Percentiles rank a stretch among this genome's conserved stretches.
These are phyloP conservation scores for Penicillium nordicum DNA, from an alignment of 2,329 filamentous ascomycete genomes.

Conservation along the genomic window DNA sequence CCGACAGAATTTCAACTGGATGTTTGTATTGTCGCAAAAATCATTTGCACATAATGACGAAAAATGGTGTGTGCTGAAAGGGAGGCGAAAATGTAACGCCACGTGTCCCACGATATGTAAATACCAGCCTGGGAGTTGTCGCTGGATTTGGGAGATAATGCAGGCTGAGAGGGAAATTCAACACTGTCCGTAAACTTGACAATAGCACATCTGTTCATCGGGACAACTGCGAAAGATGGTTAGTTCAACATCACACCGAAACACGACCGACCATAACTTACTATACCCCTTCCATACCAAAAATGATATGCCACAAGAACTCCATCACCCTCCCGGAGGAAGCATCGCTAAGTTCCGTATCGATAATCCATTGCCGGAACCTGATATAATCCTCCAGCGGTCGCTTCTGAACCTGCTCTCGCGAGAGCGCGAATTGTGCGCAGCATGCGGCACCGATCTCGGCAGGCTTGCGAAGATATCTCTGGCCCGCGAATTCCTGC, in stretches of 20 bases:
- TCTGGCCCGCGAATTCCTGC: slow-evolving; percentile 16
- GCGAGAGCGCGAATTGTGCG: slow-evolving; percentile 62
- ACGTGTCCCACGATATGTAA: not conserved
- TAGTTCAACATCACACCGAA: slow-evolving; percentile 5
- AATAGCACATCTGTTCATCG: slow-evolving; percentile 35
- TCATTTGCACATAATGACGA: not conserved
- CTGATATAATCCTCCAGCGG: slow-evolving; percentile 54
- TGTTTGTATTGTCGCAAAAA: slow-evolving; percentile 5
- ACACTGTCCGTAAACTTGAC: slow-evolving; percentile 37
- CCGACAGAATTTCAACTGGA: not conserved
- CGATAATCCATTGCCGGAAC: slow-evolving; percentile 59
- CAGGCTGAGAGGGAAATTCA: slow-evolving; percentile 14
- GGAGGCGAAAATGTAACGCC: not conserved
- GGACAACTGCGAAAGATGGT: slow-evolving; percentile 28
- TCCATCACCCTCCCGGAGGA: slow-evolving; percentile 60
- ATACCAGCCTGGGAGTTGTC: not conserved
- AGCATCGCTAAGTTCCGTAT: slow-evolving; percentile 53
- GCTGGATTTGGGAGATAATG: slow-evolving; percentile 3
- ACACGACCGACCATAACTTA: slow-evolving; percentile 21
- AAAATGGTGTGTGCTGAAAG: not conserved
- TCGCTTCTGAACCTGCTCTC: slow-evolving; percentile 49
- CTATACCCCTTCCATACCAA: slow-evolving; percentile 42
- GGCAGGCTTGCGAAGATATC: slow-evolving; percentile 44
- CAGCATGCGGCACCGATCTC: slow-evolving; percentile 59
- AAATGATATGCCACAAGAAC: slow-evolving; percentile 63